Base-by-base conservation (phyloP, 2,329 filamentous ascomycete genomes). In the Arachnopeziza araneosa region DNA sequence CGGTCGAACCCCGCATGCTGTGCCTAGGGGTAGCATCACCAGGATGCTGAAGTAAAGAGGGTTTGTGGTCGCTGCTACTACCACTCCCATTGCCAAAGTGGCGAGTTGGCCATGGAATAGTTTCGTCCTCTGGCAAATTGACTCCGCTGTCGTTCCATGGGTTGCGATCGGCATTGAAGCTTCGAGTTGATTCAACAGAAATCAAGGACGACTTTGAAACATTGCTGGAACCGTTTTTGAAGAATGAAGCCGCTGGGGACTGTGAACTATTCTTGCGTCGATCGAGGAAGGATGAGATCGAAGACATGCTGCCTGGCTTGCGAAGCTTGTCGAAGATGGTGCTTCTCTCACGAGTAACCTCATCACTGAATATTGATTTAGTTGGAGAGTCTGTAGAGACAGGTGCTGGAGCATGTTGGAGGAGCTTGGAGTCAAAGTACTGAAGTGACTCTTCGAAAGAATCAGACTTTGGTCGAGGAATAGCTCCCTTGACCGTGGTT, bases 81-180 rank as follows among this genome's bases (percentile, higher is more conserved):
- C 60, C 59, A 74, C 86, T 89, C 72, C 84, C 85, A 73, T 86
- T 89, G 70, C 83, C 82, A 68, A 87, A 83, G 68, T 84, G 84
- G 66, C 85, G 84, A 56, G 77, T 77, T 56, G 80, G 76, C 84
- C 85, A 87, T 49, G 82, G 81, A 66, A 82, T 79, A 59, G 77
- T 70, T 68, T 97, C 92, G 66, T 96, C 91, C 70, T 97, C 93
- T 64, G 90, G 82, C 67, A 97, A 85, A 74, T 97, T 97, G 72
- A 97, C 92, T 70, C 93, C 93, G 72, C 91, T 96, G 75, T 98
- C 93, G 74, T 97, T 97, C 93, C 93, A 98, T 63, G 93, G 93
- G 77, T 97, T 96, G 75, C 93, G 90, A 75, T 96, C 96, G 68
- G 91, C 91, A 65, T 87, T 87, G 75, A 88, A 87, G 78, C 92